Percentiles rank a stretch among this genome's conserved stretches.
Evolutionary conservation across 495 filamentous ascomycete genomes (phyloP).

Genomic region (Aspergillus hancockii): DNA sequence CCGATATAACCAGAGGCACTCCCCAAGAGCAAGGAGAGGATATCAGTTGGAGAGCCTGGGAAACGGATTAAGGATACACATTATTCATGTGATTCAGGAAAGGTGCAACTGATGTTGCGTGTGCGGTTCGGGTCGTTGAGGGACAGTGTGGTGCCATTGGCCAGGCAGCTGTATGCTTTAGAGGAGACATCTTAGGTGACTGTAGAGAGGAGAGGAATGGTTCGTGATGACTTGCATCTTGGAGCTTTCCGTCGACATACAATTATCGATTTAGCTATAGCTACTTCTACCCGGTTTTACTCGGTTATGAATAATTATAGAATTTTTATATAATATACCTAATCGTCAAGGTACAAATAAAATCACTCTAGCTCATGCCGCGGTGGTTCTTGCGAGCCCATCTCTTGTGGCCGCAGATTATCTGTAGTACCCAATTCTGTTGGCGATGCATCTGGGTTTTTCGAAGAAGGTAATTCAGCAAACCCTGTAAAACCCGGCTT

Average conservation of each 20-base stretch:
- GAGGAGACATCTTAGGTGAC: not conserved
- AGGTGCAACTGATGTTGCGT: constrained; percentile 18
- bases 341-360: too few species aligned
- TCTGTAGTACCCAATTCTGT: not conserved
- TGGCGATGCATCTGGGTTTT: not conserved
- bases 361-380: not conserved
- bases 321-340: too few species aligned
- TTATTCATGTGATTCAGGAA: constrained; percentile 32
- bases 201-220: not conserved
- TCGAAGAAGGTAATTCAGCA: not conserved
- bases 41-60: constrained; percentile 27
- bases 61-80: constrained; percentile 25
- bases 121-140: constrained; percentile 19
- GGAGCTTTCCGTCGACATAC: not conserved
- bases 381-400: not conserved
- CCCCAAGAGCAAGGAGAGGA: constrained; percentile 18
- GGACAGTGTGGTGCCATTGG: constrained; percentile 25
- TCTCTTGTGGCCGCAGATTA: not conserved
- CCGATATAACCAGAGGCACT: constrained; percentile 33
- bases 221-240: not conserved
- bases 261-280: too few species aligned
- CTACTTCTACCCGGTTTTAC: too few species aligned
- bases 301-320: too few species aligned
- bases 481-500: not conserved
- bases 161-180: constrained; percentile 26